Evolutionary conservation across 2,329 filamentous ascomycete species (phyloP).

Genomic region (Ambrosiella beaveri): DNA sequence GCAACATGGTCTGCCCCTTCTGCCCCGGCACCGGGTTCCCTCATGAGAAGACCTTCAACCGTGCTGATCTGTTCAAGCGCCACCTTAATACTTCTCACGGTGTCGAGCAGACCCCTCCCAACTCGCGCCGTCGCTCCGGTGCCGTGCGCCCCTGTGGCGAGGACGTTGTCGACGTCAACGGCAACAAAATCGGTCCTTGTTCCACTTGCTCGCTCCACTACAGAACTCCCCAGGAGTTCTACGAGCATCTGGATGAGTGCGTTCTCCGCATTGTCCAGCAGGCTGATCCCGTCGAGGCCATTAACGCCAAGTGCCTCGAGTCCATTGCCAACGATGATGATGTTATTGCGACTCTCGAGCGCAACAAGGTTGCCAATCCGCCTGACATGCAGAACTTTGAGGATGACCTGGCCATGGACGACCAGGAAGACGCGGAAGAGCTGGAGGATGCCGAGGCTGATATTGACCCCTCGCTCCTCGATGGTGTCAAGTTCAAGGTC

Average conservation of each 20-base stretch:
- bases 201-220: constrained; percentile 87
- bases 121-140: constrained; percentile 53
- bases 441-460: constrained; percentile 24
- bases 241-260: constrained; percentile 81
- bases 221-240: constrained; percentile 89
- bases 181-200: constrained; percentile 51
- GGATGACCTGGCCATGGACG: constrained; percentile 34
- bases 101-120: constrained; percentile 83
- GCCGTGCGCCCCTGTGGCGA: background rate
- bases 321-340: constrained; percentile 47
- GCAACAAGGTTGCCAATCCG: constrained; percentile 38
- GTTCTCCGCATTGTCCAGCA: constrained; percentile 55
- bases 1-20: constrained; percentile 92
- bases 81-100: constrained; percentile 81
- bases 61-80: constrained; percentile 88
- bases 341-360: constrained; percentile 44
- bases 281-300: constrained; percentile 50
- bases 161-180: background rate
- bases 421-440: constrained; percentile 34
- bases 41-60: constrained; percentile 88
- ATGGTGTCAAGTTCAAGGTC: constrained; percentile 32
- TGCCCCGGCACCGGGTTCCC: constrained; percentile 77
- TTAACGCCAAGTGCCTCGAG: constrained; percentile 49
- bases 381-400: constrained; percentile 18
- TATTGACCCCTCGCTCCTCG: constrained; percentile 24